These are phyloP conservation scores for Hemisphaericaspora nanyangensis DNA, from an alignment of 805 yeast species.

Conservation along the genomic window DNA sequence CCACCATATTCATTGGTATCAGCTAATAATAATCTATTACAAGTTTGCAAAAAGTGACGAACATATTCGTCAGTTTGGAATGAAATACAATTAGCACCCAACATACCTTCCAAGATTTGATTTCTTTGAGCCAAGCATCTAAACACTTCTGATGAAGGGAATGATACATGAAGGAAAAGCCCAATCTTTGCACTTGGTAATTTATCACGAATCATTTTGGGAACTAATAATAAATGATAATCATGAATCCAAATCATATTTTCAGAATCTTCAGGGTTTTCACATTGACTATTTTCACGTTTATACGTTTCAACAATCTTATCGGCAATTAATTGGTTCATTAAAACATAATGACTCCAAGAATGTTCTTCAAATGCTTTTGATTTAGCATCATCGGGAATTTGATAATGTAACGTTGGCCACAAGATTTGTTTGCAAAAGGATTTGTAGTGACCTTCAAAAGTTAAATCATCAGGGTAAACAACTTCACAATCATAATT, in stretches of 20 bases:
- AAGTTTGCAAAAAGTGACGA: conserved; percentile 88
- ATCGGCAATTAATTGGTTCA: conserved; percentile 81
- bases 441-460: conserved; percentile 86
- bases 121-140: conserved; percentile 89
- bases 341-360: conserved; percentile 75
- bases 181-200: conserved; percentile 87
- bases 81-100: conserved; percentile 84
- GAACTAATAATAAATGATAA: conserved; percentile 84
- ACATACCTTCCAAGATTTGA: conserved; percentile 69
- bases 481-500: conserved; percentile 63
- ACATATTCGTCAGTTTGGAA: conserved; percentile 94
- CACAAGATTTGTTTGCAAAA: conserved; percentile 93
- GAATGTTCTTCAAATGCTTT: conserved; percentile 95
- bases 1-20: conserved; percentile 63
- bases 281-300: conserved; percentile 45
- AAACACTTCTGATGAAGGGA: conserved; percentile 94
- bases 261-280: conserved; percentile 33
- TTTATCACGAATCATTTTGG: conserved; percentile 71
- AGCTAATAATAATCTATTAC: conserved; percentile 76
- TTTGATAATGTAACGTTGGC: conserved; percentile 93
- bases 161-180: conserved; percentile 87
- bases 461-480: conserved; percentile 70
- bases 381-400: conserved; percentile 91
- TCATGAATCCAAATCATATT: conserved; percentile 93
- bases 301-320: conserved; percentile 59